These are phyloP conservation scores for Halenospora varia DNA, from an alignment of 495 filamentous ascomycete species.

Conservation along the genomic window DNA sequence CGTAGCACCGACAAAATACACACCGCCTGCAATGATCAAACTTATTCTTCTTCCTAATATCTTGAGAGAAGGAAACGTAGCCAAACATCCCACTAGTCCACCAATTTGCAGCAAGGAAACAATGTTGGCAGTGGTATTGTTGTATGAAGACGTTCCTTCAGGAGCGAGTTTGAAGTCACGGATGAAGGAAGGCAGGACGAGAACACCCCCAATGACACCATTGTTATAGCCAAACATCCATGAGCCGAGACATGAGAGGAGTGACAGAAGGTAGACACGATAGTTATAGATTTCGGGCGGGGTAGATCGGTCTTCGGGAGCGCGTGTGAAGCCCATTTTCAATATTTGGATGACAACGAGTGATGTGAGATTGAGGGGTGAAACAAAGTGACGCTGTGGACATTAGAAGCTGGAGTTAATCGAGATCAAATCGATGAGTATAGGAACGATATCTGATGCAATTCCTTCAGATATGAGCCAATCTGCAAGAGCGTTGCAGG, in stretches of 20 bases:
- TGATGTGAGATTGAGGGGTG: neutral
- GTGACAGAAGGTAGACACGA: slow-evolving; percentile 11
- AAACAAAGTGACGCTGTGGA: neutral
- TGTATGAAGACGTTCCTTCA: slow-evolving; percentile 2
- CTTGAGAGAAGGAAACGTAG: slow-evolving; percentile 2
- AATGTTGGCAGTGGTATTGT: slow-evolving; percentile 10
- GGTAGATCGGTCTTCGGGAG: slow-evolving; percentile 12
- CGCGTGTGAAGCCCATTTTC: slow-evolving; percentile 15
- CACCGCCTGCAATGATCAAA: slow-evolving; percentile 2
- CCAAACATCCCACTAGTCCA: slow-evolving; percentile 9
- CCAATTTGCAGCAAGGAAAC: slow-evolving; percentile 19
- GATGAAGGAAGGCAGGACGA: slow-evolving; percentile 14
- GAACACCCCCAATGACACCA: slow-evolving; percentile 5
- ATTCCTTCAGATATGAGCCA: neutral
- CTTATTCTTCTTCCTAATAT: slow-evolving; percentile 8
- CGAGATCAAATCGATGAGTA: slow-evolving; percentile 7
- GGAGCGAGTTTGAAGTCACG: slow-evolving; percentile 9
- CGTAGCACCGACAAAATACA: slow-evolving; percentile 12
- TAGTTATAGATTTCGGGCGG: slow-evolving; percentile 14
- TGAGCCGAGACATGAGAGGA: slow-evolving; percentile 16
- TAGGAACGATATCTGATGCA: neutral
- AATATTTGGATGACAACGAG: neutral
- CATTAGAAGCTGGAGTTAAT: slow-evolving; percentile 5
- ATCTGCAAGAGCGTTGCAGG: no score
- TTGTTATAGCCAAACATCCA: slow-evolving; percentile 24